phyloP scores from a whole-genome alignment of 1,284 basidiomycete species.

The Xanthoconium separans region DNA sequence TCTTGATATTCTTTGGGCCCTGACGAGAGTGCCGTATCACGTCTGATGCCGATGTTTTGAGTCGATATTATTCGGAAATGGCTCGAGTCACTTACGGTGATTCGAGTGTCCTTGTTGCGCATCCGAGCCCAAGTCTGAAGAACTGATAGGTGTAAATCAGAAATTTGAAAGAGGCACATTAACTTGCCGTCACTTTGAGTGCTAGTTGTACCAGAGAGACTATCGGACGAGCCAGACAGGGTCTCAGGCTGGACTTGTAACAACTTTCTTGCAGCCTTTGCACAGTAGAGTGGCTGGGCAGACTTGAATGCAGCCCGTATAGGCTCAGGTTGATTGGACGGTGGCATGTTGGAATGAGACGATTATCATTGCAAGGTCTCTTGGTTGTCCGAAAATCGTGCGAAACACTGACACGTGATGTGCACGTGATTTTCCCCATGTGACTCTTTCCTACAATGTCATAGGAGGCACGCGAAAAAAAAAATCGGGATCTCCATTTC shows the following conservation, averaged over 20 bases:
- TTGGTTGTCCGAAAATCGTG: too few relatives aligned
- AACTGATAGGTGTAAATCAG: background rate
- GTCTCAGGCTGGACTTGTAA: background rate
- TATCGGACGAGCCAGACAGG: conserved; percentile 13
- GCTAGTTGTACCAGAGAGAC: background rate
- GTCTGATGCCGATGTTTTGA: conserved; percentile 6
- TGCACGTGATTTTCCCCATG: too few relatives aligned
- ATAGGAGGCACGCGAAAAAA: too few relatives aligned
- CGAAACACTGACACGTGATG: too few relatives aligned
- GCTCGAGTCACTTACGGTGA: background rate
- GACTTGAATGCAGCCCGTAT: too few relatives aligned
- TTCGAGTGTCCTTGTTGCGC: background rate
- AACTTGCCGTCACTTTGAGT: conserved; percentile 14
- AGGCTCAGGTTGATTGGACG: background rate
- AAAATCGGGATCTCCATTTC: too few relatives aligned
- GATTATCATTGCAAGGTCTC: too few relatives aligned
- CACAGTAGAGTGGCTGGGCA: background rate
- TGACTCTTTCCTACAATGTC: too few relatives aligned
- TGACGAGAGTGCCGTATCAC: background rate
- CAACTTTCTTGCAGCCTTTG: conserved; percentile 21
- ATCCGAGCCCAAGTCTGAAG: conserved; percentile 21
- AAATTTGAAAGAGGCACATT: background rate
- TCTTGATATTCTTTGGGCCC: conserved; percentile 6
- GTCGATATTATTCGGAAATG: background rate
- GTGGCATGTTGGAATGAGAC: conserved; percentile 16